Percentiles rank a stretch among this genome's conserved stretches.
Conservation (phyloP, 176 grass and related monocot species). For the Avena sativa region DNA sequence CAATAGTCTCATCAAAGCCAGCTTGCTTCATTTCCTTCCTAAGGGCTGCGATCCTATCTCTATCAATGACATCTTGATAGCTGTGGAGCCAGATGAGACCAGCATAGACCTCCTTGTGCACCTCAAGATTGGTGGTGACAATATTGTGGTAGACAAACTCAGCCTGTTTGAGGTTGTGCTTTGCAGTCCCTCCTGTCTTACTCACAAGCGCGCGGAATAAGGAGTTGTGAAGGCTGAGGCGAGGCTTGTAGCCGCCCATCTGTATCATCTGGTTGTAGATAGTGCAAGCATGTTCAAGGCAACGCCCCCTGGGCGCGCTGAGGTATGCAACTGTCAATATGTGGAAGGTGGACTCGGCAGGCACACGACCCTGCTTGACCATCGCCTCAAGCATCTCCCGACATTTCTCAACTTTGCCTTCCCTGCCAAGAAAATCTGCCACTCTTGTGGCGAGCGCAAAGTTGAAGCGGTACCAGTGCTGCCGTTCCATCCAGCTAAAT, state of each 20-base stretch:
- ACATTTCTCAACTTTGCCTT: conserved; percentile 83
- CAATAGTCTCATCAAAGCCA: conserved; percentile 64
- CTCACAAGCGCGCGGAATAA: conserved; percentile 78
- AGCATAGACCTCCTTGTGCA: conserved; percentile 77
- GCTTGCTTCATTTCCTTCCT: conserved; percentile 76
- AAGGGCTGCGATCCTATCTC: conserved; percentile 67
- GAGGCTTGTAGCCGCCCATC: conserved; percentile 79
- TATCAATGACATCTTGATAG: conserved; percentile 91
- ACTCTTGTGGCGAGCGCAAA: conserved; percentile 85
- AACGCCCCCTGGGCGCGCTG: conserved; percentile 57
- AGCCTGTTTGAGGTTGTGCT: conserved; percentile 86
- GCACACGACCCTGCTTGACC: conserved; percentile 79
- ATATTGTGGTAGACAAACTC: conserved; percentile 93
- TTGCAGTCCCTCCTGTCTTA: conserved; percentile 73
- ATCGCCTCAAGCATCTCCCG: conserved; percentile 74
- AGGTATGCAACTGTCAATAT: conserved; percentile 84
- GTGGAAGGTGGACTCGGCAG: conserved; percentile 93
- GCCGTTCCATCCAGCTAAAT: conserved; percentile 86
- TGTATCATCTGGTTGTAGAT: conserved; percentile 99
- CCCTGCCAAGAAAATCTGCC: conserved; percentile 84
- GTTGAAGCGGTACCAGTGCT: conserved; percentile 90
- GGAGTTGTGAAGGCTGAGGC: conserved; percentile 85
- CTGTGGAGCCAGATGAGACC: conserved; percentile 98
- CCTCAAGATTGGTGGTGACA: conserved; percentile 63
- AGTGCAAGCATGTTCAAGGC: conserved; percentile 77